Conservation (phyloP, 106 monocot genomes). For the Xerophyta viscosa region DNA sequence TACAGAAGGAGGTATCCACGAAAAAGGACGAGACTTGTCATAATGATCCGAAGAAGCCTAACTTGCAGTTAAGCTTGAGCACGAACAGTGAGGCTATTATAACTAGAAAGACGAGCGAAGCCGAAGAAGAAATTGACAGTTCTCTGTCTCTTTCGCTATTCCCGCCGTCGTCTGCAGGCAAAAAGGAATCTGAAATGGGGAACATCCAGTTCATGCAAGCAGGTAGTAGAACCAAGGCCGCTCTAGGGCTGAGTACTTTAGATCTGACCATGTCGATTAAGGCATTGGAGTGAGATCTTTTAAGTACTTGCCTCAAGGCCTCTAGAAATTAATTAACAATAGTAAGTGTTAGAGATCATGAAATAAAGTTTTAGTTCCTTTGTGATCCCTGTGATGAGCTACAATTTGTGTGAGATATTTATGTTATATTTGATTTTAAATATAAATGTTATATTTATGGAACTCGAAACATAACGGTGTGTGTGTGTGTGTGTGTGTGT, state of each 20-base stretch:
- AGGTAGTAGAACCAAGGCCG: slow-evolving; percentile 34
- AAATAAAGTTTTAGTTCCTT: too few species aligned
- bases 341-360: too few species aligned
- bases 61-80: slow-evolving; percentile 67
- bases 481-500: too few species aligned
- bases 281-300: slow-evolving; percentile 99
- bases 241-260: too few species aligned
- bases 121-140: slow-evolving; percentile 35
- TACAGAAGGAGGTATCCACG: slow-evolving; percentile 8
- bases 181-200: background rate
- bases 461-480: too few species aligned
- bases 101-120: background rate
- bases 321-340: too few species aligned
- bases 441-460: too few species aligned
- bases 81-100: background rate
- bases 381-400: too few species aligned
- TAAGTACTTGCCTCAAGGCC: slow-evolving; percentile 76
- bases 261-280: too few species aligned
- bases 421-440: too few species aligned
- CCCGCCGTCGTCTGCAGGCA: slow-evolving; percentile 3
- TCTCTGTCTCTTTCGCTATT: slow-evolving; percentile 71
- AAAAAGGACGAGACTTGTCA: slow-evolving; percentile 6
- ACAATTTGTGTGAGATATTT: too few species aligned
- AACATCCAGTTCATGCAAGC: slow-evolving; percentile 14
- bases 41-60: too few species aligned